Base-by-base conservation (phyloP, 148 eudicot genomes). In the Rhododendron ferrugineum region DNA sequence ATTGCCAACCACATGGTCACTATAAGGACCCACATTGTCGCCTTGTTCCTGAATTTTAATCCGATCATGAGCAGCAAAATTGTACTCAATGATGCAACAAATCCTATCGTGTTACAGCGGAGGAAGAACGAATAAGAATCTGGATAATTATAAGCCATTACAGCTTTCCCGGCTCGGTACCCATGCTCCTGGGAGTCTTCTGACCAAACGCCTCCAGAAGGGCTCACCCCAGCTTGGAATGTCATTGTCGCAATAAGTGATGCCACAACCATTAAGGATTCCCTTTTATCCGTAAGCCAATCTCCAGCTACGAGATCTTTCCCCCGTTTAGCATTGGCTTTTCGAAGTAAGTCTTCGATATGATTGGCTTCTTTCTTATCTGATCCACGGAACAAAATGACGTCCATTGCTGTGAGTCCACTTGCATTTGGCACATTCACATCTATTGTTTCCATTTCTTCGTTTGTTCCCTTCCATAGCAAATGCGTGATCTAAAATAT, bases 401-500 rank as follows among this genome's bases (percentile, higher is more conserved):
- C 26, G 32, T 87, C 86, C 44, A 83, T 15, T 20, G 88, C 36
- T 44, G 85, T 86, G 30, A 37, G 28, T 11, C 88, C 88, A 9
- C 20, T 60, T 32, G 14, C 56, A 62, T 82, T 83, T 37, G 23
- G 22, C 20, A 40, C 78, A 22, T 86, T 82, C 28, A 78, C 78
- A 14, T 82, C 88, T 18, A 86, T 62, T 26, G 0, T 81, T 10
- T 34, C 44, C 44, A 4, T 42, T 42, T 34, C 36, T 34, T 1
- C 36, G 3, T 34, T 34, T 34, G 36, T 34, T 34, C 36, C 30
- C 7, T 42, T 50, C 20, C 20, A 11, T 34, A 74, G 74, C 82
- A 86, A 22, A 77, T 23, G 62, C 28, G 82, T 11, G 2, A 73
- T 75, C 88, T 86, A 68, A 36, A 80, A 72, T 2, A n/a, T 22